Base-by-base conservation (phyloP, 176 grass and related monocot species). In the Chrysopogon serrulatus region DNA sequence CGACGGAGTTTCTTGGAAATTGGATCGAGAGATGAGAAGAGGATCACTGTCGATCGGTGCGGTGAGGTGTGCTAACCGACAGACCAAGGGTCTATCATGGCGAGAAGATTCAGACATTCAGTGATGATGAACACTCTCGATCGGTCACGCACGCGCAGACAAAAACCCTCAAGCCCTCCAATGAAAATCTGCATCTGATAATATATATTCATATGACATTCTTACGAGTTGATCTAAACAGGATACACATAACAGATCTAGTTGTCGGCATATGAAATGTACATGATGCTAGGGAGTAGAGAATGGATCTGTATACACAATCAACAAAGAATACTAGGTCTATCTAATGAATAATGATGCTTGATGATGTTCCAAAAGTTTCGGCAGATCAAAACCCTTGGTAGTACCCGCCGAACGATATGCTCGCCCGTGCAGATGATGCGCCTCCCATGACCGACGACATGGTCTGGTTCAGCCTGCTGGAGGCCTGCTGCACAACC, bases 361-460 rank as follows among this genome's bases (percentile, higher is more conserved):
- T 10, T 27, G n/a, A 26, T 35, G n/a, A 26, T 35, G 42, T 73
- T 78, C 19, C 49, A 64, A 8, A 64, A 8, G 32, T 67, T 40
- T 10, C 24, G 35, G 75, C 63, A 12, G 21, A 72, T 95, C 91
- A 95, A 36, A 91, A 64, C 23, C 89, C 89, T 33, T 77, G 53
- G 2, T 92, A 95, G 89, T 87, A 82, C 40, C 93, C 96, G 51
- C 91, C 91, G 57, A 95, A 93, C 2, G 96, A 90, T 63, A 98
- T 90, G 76, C 84, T 86, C 47, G 93, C 83, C 87, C 87, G 90
- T 54, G 79, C 43, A 26, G 92, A 82, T 11, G 92, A 73, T 12
- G 90, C 80, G 66, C 83, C 93, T 30, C 88, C 95, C 74, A 86
- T 88, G 8, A 87, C 72, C 3, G 93, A 88, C 45, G 92, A 86